Evolutionary conservation across 495 filamentous ascomycete genomes (phyloP), one percentile per base, ranked within the genome.

Genomic region (Lasiosphaeria hispida): DNA sequence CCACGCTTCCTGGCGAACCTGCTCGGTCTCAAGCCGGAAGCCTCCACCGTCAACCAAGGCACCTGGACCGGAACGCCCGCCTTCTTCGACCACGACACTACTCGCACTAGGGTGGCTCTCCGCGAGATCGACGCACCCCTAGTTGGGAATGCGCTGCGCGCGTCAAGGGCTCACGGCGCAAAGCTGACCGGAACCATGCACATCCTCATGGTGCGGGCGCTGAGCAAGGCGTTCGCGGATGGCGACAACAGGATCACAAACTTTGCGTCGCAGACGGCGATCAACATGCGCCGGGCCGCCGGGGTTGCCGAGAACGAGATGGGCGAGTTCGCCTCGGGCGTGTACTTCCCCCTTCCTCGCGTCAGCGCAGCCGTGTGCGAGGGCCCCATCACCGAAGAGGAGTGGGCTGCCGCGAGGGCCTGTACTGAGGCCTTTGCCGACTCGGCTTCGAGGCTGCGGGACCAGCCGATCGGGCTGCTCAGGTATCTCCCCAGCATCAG

Each of bases 381-480:
- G 3, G 51, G 14, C 2, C 30, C 30, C 2, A 11, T 63, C 19
- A 43, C 49, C 1, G 50, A 42, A 1, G 50, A 43, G 34, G 56
- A 57, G 15, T 63, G 60, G 60, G 45, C 10, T 2, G 36, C 30
- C 11, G 55, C 55, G 7, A 9, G 60, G 19, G n/a, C 13, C 1
- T 23, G 5, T 5, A 63, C 55, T 4, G 19, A 11, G 50, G 5
- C 17, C 11, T 37, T 63, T 15, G 55, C 51, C 6, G 55, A 58
- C 9, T 23, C 49, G 3, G 36, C 55, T 10, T 33, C 49, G n/a
- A 40, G 45, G 17, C 33, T 63, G 45, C 35, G 36, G 14, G 60
- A 63, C 39, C 60, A 63, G 55, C 47, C 60, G 19, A 45, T 63
- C 19, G 60, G 55, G 36, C 34, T 63, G 43, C 39, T 63, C 36